Evolutionary conservation across 805 yeast genomes (phyloP), one percentile per base, ranked within the genome.

Genomic region (Candida cerambycidarum): DNA sequence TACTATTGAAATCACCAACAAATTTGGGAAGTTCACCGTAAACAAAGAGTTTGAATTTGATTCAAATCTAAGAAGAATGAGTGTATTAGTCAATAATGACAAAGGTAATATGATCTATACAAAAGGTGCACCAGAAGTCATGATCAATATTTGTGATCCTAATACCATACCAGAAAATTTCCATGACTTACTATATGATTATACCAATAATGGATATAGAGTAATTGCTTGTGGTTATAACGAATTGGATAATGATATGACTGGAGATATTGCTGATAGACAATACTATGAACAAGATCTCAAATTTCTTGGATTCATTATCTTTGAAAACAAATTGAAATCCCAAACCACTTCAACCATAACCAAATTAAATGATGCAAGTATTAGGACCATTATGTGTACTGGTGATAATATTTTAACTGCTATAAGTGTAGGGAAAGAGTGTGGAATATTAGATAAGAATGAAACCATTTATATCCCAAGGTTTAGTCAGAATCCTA

Each of bases 51-150:
- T 81, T 63, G 99, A 93, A 54, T 93, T 93, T 61, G 74, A 87
- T 2, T 82, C 98, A 0, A 78, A 82, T 25, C 65, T 93, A 47
- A 80, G 99, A 60, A 73, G 99, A 55, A 92, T 92, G 97, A 82
- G 93, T 39, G 97, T 89, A 0, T 61, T 92, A 39, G 42, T 44
- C 11, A 59, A 54, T 3, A 50, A 50, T 24, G 55, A 48, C 23
- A 49, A 51, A 2, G 42, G 41, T 18, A 36, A 34, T 18, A 45
- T 38, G 12, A 51, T 69, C 1, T 83, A 79, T 58, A 89, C 93
- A 10, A 93, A 93, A 58, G 99, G 99, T 38, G 99, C 99, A 0
- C 99, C 99, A 0, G 99, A 93, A 59, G 87, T 90, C 9, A 86
- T 93, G 75, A 70, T 76, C 23, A 83, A 80, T 13, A 79, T 93